Percentiles rank a stretch among this genome's conserved stretches.
Evolutionary conservation across 805 yeast genomes (phyloP).

Genomic region (Starmerella powellii): DNA sequence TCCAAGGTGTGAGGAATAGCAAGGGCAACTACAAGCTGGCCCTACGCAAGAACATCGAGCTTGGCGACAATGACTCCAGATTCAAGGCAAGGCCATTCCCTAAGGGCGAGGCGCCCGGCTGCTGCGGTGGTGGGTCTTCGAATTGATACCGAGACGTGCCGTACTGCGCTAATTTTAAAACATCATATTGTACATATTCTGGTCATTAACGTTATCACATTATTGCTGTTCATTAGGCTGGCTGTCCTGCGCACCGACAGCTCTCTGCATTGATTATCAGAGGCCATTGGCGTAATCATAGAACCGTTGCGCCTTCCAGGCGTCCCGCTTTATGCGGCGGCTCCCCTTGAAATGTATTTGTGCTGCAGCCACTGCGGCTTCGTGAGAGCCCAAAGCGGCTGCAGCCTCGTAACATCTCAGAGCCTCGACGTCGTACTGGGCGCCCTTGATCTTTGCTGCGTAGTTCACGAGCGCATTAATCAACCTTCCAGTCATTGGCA

Average conservation of each 20-base stretch:
- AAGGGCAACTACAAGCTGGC: slow-evolving; percentile 36
- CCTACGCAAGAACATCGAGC: slow-evolving; percentile 69
- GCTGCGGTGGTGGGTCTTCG: slow-evolving; percentile 18
- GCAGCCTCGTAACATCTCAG: slow-evolving; percentile 50
- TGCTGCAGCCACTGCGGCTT: slow-evolving; percentile 61
- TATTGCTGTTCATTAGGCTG: too few relatives aligned
- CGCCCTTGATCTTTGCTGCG: slow-evolving; percentile 4
- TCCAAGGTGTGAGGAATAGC: slow-evolving; percentile 51
- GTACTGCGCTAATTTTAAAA: background rate
- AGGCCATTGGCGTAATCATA: slow-evolving; percentile 32
- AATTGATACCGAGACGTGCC: background rate
- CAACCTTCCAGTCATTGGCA: slow-evolving; percentile 1
- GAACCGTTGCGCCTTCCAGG: slow-evolving; percentile 56
- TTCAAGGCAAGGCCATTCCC: slow-evolving; percentile 4
- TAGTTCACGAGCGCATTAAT: slow-evolving; percentile 5
- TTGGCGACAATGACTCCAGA: slow-evolving; percentile 69
- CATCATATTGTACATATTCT: background rate
- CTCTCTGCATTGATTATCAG: too few relatives aligned
- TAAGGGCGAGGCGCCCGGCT: slow-evolving; percentile 8
- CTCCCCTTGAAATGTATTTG: slow-evolving; percentile 51
- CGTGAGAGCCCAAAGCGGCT: slow-evolving; percentile 53
- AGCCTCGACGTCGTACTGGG: slow-evolving; percentile 45
- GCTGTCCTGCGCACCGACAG: too few relatives aligned
- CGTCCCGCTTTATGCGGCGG: slow-evolving; percentile 42
- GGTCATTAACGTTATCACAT: background rate